Percentiles rank a stretch among this genome's conserved stretches.
These are phyloP conservation scores for Podaxis sp. DNA, from an alignment of 768 basidiomycete genomes.

Conservation along the genomic window DNA sequence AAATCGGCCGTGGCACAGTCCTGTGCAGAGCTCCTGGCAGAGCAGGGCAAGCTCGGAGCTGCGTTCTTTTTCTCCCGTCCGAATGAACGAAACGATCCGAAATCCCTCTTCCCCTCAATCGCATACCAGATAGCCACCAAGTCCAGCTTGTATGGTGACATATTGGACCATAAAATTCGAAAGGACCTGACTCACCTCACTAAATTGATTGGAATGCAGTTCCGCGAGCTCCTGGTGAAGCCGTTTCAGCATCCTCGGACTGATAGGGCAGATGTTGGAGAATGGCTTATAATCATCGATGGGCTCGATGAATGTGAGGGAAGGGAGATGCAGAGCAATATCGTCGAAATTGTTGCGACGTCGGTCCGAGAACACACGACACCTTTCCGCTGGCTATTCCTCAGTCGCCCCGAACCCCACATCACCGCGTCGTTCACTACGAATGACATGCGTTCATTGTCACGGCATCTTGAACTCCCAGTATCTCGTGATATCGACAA, in stretches of 20 bases:
- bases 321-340: neutral
- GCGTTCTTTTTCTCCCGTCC: conserved; percentile 6
- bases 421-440: neutral
- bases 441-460: neutral
- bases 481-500: conserved; percentile 1
- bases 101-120: neutral
- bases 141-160: neutral
- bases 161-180: neutral
- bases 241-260: neutral
- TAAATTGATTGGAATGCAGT: neutral
- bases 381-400: neutral
- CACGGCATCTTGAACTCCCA: neutral
- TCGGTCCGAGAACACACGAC: neutral
- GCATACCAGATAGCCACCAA: neutral
- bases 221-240: neutral
- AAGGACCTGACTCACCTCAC: neutral
- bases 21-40: neutral
- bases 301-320: conserved; percentile 16
- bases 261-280: neutral
- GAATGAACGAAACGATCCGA: neutral
- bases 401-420: conserved; percentile 9
- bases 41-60: neutral
- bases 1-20: neutral
- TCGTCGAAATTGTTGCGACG: neutral
- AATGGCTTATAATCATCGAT: neutral